These are phyloP conservation scores for Zostera marina DNA, from an alignment of 116 monocot genomes.

Conservation along the genomic window DNA sequence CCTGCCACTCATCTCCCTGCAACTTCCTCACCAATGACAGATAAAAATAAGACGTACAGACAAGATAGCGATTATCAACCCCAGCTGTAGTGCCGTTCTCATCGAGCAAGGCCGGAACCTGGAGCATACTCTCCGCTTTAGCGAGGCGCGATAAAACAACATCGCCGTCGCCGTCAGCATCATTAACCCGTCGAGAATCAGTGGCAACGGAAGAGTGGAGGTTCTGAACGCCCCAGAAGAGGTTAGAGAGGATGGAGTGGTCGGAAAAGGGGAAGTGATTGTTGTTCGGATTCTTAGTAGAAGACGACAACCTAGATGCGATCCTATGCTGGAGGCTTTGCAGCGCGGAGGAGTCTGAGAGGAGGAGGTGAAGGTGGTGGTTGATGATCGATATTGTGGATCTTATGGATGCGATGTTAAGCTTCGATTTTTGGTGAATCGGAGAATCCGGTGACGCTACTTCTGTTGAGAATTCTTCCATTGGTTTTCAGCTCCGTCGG, in stretches of 20 bases:
- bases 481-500: neutral
- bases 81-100: slow-evolving; percentile 59
- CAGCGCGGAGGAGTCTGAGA: slow-evolving; percentile 33
- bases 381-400: slow-evolving; percentile 24
- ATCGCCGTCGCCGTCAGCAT: too few species aligned
- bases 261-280: slow-evolving; percentile 42
- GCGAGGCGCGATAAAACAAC: slow-evolving; percentile 18
- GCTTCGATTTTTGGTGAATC: slow-evolving; percentile 6
- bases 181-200: neutral
- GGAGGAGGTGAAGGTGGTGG: slow-evolving; percentile 31
- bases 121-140: slow-evolving; percentile 63
- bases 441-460: neutral
- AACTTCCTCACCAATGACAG: slow-evolving; percentile 46
- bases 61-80: slow-evolving; percentile 41
- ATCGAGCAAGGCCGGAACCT: slow-evolving; percentile 67
- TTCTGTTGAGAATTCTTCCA: neutral
- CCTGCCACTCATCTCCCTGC: slow-evolving; percentile 78
- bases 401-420: slow-evolving; percentile 29
- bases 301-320: slow-evolving; percentile 17
- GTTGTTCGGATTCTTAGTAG: slow-evolving; percentile 18
- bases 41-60: slow-evolving; percentile 78
- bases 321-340: slow-evolving; percentile 30
- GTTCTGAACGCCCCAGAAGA: slow-evolving; percentile 58
- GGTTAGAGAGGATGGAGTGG: slow-evolving; percentile 61
- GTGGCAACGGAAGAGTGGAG: slow-evolving; percentile 19